Conservation (phyloP, 169 alveolate genomes). For the Babesia bigemina region DNA sequence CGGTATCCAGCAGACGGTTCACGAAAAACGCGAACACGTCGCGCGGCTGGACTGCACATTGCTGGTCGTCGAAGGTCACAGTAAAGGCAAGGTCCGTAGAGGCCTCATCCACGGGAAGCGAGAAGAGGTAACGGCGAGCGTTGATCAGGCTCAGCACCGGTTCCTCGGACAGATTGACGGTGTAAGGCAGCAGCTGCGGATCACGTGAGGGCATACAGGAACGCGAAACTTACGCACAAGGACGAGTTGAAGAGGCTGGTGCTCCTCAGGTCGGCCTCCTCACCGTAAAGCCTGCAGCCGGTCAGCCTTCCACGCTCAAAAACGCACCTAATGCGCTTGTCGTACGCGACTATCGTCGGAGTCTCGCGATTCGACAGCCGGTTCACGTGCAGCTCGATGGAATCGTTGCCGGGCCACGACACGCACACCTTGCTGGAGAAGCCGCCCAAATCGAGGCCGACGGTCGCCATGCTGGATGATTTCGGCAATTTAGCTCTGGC, state of each 20-base stretch:
- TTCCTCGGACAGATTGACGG: constrained; percentile 6
- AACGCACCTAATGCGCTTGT: constrained; percentile 46
- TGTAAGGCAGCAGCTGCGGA: constrained; percentile 37
- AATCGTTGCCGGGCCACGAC: constrained; percentile 27
- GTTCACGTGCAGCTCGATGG: constrained; percentile 57
- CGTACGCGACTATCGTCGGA: constrained; percentile 62
- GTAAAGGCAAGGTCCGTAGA: constrained; percentile 13
- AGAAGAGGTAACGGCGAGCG: constrained; percentile 26
- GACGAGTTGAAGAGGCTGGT: constrained; percentile 30
- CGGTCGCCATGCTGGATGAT: constrained; percentile 29
- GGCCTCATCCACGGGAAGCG: constrained; percentile 15
- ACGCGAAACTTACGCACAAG: constrained; percentile 19
- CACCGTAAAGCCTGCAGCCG: constrained; percentile 52
- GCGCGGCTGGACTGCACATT: constrained; percentile 19
- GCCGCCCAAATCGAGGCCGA: constrained; percentile 64
- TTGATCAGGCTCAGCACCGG: not conserved
- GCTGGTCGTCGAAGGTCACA: constrained; percentile 56
- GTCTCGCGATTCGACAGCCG: constrained; percentile 65
- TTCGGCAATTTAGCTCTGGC: no score
- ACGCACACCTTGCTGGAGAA: constrained; percentile 58
- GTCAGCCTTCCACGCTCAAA: not conserved
- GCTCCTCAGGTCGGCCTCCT: constrained; percentile 64
- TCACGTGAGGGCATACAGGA: not conserved
- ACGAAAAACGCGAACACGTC: constrained; percentile 51
- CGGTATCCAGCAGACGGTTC: constrained; percentile 46